A percentile compares a stretch with the other conserved stretches of the same genome.
Conservation (phyloP, 2,329 filamentous ascomycete genomes). For the Fusarium denticulatum region DNA sequence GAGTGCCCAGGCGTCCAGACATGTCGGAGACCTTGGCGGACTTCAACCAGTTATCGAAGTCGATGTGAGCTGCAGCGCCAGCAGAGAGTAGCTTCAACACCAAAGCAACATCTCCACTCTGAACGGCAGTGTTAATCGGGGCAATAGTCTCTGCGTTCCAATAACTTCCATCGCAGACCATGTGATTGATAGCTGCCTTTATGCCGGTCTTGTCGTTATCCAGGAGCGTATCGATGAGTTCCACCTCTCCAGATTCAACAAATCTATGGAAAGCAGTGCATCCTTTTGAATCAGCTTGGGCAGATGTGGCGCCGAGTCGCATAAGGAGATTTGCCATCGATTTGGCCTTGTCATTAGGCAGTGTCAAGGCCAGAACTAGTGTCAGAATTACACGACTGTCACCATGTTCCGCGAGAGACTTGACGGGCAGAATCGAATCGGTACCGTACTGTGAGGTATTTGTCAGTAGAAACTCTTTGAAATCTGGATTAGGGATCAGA, state of each 20-base stretch:
- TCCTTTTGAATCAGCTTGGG: conserved; percentile 74
- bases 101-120: conserved; percentile 60
- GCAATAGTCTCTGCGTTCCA: conserved; percentile 53
- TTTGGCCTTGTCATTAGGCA: conserved; percentile 70
- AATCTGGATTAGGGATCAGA: not conserved
- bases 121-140: conserved; percentile 69
- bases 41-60: conserved; percentile 73
- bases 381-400: conserved; percentile 73
- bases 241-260: conserved; percentile 59
- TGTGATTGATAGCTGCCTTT: conserved; percentile 73
- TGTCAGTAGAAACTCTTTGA: conserved; percentile 6
- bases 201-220: conserved; percentile 69
- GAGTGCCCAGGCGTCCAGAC: conserved; percentile 44
- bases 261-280: conserved; percentile 74
- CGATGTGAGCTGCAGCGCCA: conserved; percentile 68
- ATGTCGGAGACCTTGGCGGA: conserved; percentile 58
- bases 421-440: conserved; percentile 79
- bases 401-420: conserved; percentile 64
- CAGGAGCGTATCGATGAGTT: conserved; percentile 60
- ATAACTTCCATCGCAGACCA: conserved; percentile 55
- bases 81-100: conserved; percentile 69
- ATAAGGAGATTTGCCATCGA: conserved; percentile 73
- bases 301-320: conserved; percentile 74
- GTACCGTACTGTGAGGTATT: conserved; percentile 71
- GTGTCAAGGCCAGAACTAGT: conserved; percentile 71